These are phyloP conservation scores for Penicillium coprophilum DNA, from an alignment of 495 filamentous ascomycete species.

Conservation along the genomic window DNA sequence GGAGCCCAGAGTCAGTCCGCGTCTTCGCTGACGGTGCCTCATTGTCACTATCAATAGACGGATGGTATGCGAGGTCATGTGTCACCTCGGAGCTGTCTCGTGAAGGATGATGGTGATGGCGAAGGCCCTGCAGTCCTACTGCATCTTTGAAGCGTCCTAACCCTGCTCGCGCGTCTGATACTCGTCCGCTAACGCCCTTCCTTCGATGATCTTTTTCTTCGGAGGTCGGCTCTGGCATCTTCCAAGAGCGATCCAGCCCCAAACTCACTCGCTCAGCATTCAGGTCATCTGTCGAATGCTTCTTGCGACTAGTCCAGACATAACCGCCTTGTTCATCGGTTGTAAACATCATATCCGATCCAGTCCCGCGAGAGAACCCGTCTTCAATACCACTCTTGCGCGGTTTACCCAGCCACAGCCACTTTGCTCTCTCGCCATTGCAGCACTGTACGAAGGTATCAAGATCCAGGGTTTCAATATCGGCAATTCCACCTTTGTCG, in stretches of 20 bases:
- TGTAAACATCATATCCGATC: slow-evolving; percentile 62
- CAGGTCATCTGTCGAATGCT: slow-evolving; percentile 43
- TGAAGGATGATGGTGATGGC: slow-evolving; percentile 46
- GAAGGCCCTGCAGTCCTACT: slow-evolving; percentile 58
- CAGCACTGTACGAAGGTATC: slow-evolving; percentile 76
- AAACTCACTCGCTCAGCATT: slow-evolving; percentile 30
- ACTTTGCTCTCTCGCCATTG: slow-evolving; percentile 79
- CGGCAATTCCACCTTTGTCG: slow-evolving; percentile 85
- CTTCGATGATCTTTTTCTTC: slow-evolving; percentile 67
- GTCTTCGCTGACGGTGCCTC: slow-evolving; percentile 24
- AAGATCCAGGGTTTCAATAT: slow-evolving; percentile 87
- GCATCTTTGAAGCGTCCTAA: slow-evolving; percentile 83
- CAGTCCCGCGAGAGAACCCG: slow-evolving; percentile 50
- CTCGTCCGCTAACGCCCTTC: slow-evolving; percentile 75
- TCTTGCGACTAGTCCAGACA: slow-evolving; percentile 60
- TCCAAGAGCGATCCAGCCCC: slow-evolving; percentile 33
- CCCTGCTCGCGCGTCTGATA: slow-evolving; percentile 81
- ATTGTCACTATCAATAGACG: slow-evolving; percentile 36
- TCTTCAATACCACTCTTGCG: slow-evolving; percentile 58
- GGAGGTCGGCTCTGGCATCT: slow-evolving; percentile 26
- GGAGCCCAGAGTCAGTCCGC: slow-evolving; percentile 15
- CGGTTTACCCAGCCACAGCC: slow-evolving; percentile 90
- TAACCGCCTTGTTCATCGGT: slow-evolving; percentile 66
- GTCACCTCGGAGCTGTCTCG: slow-evolving; percentile 41
- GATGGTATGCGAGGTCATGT: slow-evolving; percentile 32